A percentile compares a stretch with the other conserved stretches of the same genome.
These are phyloP conservation scores for Eucalyptus sp. DNA, from an alignment of 345 rosid genomes.

Conservation along the genomic window DNA sequence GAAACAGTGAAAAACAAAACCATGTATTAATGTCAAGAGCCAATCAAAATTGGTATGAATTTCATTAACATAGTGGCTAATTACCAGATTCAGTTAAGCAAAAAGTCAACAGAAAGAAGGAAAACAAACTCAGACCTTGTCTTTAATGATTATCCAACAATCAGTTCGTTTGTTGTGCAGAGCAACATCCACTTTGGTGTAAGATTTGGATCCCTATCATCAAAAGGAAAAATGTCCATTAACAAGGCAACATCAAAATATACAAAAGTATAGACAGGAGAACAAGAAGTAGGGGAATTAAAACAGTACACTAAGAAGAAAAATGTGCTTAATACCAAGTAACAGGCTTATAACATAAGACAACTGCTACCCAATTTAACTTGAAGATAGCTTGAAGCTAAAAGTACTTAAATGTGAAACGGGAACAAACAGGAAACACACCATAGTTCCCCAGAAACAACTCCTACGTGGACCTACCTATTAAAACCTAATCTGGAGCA, in stretches of 20 bases:
- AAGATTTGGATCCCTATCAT: slow-evolving; percentile 17
- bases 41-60: background rate
- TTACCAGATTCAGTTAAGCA: background rate
- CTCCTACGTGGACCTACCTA: background rate
- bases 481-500: background rate
- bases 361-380: background rate
- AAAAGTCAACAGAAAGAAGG: background rate
- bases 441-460: background rate
- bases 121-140: slow-evolving; percentile 27
- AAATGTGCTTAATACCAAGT: background rate
- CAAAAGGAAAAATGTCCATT: background rate
- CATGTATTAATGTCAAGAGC: background rate
- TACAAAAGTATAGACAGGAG: background rate
- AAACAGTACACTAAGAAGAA: background rate
- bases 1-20: background rate
- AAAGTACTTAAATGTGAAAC: background rate
- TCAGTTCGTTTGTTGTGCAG: slow-evolving; percentile 67
- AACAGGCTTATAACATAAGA: background rate
- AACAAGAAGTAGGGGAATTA: background rate
- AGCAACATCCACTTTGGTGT: slow-evolving; percentile 44
- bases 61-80: background rate
- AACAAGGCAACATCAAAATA: background rate
- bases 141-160: slow-evolving; percentile 87
- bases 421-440: background rate
- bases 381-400: background rate